Base-by-base conservation (phyloP, 306 rosid species). In the Dalbergia oliveri region DNA sequence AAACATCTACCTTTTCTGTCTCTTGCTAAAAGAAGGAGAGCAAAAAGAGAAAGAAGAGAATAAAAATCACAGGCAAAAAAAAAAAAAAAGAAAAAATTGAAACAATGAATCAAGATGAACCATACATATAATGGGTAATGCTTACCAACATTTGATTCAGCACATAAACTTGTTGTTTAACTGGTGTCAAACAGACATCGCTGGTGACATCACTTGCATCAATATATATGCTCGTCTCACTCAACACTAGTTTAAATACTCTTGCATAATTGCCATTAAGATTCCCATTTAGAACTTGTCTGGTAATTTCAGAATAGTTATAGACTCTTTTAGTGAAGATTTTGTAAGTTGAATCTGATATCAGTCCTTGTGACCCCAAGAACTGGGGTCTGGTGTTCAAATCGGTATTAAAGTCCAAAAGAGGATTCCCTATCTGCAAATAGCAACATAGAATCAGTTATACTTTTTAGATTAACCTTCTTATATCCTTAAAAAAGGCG, bases 401-500 rank as follows among this genome's bases (percentile, higher is more conserved):
- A 79, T 92, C 94, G 0, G 82, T 82, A 11, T 90, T 72, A 62
- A 90, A 85, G 1, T 88, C 92, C 63, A 92, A 67, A 14, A 89
- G 85, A 23, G 94, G 97, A 79, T 89, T 91, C 37, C 97, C 97
- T 39, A 91, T 61, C 97, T 88, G 87, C 74, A 83, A 33, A 0
- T 9, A 67, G 6, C 19, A 53, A 5, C 63, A 23, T 56, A 11
- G 15, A 43, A 43, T 10, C 3, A 8, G 4, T 47, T 47, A 8
- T 0, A 9, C 49, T 26, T 26, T 26, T 26, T 26, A 26, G 1
- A 26, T 26, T 26, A 26, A 2, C 31, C 31, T 26, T 26, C 31
- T 26, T 26, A 26, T 26, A 26, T 26, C 31, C 1, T 26, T 26
- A 2, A 26, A 26, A 26, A 26, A 26, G 1, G 31, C 3, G 31